Evolutionary conservation across 148 eudicot species (phyloP).

Genomic region (Chenopodium suecicum): DNA sequence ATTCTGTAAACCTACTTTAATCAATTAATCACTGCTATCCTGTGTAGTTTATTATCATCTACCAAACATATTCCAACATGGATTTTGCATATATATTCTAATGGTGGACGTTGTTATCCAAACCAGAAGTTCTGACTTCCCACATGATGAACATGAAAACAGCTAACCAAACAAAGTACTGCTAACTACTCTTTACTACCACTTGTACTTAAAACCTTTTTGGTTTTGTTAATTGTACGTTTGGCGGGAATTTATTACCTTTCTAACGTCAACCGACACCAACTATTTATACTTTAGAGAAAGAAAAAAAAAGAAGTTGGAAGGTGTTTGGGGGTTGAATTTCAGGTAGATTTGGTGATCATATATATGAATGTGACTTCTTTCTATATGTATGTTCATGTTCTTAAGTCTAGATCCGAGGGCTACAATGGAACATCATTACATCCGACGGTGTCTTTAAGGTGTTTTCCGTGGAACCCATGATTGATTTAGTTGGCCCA

Average conservation of each 20-base stretch:
- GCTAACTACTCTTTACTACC: background rate
- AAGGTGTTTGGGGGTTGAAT: slow-evolving; percentile 19
- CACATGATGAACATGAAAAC: slow-evolving; percentile 20
- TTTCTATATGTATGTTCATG: background rate
- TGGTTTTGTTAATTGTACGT: slow-evolving; percentile 9
- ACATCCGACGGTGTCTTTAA: background rate
- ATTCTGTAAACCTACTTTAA: background rate
- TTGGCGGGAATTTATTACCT: slow-evolving; percentile 31
- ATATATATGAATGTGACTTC: background rate
- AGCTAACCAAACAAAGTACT: slow-evolving; percentile 20
- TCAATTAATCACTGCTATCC: no score
- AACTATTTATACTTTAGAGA: background rate
- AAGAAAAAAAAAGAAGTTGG: background rate
- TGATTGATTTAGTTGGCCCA: background rate
- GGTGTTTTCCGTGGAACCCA: background rate
- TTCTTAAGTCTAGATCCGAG: background rate
- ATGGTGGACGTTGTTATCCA: slow-evolving; percentile 7
- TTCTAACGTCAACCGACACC: slow-evolving; percentile 27
- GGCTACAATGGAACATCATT: background rate
- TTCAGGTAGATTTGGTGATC: slow-evolving; percentile 35
- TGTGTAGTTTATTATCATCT: no score
- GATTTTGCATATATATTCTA: background rate
- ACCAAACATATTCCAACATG: background rate
- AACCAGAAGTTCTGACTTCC: slow-evolving; percentile 3
- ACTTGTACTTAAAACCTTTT: background rate